These are phyloP conservation scores for Cladobotryum protrusum DNA, from an alignment of 2,329 filamentous ascomycete species.

Conservation along the genomic window DNA sequence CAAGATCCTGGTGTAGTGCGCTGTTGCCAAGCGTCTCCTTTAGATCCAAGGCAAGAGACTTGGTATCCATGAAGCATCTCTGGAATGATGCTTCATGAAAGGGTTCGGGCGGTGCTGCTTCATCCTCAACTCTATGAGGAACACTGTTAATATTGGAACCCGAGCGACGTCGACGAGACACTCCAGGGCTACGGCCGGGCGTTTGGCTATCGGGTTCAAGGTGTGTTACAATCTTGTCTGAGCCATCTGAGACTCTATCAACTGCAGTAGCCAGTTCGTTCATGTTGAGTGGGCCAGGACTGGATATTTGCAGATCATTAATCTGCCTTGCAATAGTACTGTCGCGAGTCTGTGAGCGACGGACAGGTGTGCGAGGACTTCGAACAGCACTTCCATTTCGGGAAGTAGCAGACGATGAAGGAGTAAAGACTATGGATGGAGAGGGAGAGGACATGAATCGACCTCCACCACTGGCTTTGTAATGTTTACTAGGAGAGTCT, in stretches of 20 bases:
- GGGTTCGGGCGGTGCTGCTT: conserved; percentile 27
- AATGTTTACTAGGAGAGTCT: conserved; percentile 4
- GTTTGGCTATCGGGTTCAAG: conserved; percentile 2
- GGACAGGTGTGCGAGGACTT: background rate
- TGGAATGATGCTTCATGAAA: conserved; percentile 34
- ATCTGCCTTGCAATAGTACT: background rate
- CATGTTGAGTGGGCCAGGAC: background rate
- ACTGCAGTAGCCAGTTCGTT: conserved; percentile 7
- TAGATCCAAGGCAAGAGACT: conserved; percentile 25
- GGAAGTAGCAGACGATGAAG: background rate
- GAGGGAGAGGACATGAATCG: conserved; percentile 1
- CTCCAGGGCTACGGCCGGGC: conserved; percentile 2
- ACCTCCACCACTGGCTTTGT: conserved; percentile 12
- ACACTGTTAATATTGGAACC: background rate
- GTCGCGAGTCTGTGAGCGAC: background rate
- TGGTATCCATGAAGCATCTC: conserved; percentile 27
- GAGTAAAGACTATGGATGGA: background rate
- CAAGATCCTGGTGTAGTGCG: conserved; percentile 27
- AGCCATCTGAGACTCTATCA: conserved; percentile 8
- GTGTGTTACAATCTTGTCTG: conserved; percentile 3
- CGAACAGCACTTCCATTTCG: background rate
- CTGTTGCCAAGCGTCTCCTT: conserved; percentile 28
- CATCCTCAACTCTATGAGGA: conserved; percentile 23
- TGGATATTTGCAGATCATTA: conserved; percentile 11
- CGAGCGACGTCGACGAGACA: conserved; percentile 10